phyloP scores from a whole-genome alignment of 2,329 filamentous ascomycete species.

The Colletotrichum sp. region DNA sequence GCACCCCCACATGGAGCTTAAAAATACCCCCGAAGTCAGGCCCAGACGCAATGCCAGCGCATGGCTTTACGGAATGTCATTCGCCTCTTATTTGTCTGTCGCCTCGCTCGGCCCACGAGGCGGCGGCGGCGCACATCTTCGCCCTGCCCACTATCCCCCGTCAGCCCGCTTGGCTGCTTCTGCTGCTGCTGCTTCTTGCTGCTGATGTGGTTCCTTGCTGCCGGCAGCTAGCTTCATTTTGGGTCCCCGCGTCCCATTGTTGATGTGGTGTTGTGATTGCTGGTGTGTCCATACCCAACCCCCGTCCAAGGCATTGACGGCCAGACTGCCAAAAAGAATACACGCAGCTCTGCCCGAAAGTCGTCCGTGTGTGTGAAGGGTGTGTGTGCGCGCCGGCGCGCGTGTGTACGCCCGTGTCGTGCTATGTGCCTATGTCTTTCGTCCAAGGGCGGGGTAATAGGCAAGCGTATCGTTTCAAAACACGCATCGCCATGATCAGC shows the following conservation, averaged over 20 bases:
- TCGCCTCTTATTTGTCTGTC: not conserved
- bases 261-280: not conserved
- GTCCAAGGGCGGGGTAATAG: conserved; percentile 12
- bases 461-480: conserved; percentile 10
- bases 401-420: not conserved
- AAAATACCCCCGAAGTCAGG: not conserved
- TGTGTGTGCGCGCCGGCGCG: not conserved
- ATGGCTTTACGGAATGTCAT: not conserved
- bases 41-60: conserved; percentile 2
- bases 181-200: not conserved
- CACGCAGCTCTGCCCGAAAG: not conserved
- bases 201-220: not conserved
- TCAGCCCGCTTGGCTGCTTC: not conserved
- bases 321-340: not conserved
- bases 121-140: not conserved
- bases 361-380: not conserved
- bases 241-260: not conserved
- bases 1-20: conserved; percentile 2
- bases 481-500: conserved; percentile 11
- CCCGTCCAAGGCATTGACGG: not conserved
- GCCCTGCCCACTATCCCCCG: not conserved
- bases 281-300: not conserved
- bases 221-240: not conserved
- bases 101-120: conserved; percentile 5
- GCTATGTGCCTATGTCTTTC: not conserved